Base-by-base conservation (phyloP, 495 filamentous ascomycete species). In the Penicillium tannophilum region DNA sequence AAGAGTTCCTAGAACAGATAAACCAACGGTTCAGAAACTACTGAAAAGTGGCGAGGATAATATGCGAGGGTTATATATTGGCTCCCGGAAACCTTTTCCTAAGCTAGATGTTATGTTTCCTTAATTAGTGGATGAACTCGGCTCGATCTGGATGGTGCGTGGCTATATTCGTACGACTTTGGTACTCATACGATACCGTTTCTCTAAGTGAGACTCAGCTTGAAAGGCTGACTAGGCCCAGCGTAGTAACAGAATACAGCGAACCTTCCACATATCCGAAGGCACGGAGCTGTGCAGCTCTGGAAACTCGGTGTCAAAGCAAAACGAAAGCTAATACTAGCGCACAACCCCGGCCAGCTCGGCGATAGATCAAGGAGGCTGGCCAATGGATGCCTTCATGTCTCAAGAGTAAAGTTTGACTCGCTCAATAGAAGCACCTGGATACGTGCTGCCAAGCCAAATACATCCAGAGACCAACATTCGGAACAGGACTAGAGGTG, bases 1-100 rank as follows among this genome's bases (percentile, higher is more conserved):
- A 54, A 66, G 63, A 64, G 65, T 55, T 68, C 65, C 67, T 66
- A 59, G n/a, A 28, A 62, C 24, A 26, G 14, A 58, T 51, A 39
- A 31, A 36, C 41, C 52, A 44, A 45, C 23, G 55, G 42, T 56
- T n/a, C 43, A 54, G 43, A 14, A 54, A 55, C 35, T 7, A 26
- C 33, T 12, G 12, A 17, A 19, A 48, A 33, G 16, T 17, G 35
- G 39, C 16, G 59, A 60, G 39, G 54, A 36, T 28, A 14, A 9
- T 16, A 19, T 28, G 16, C n/a, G 1, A 26, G 28, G 28, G 59
- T 65, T 65, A 65, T 65, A 65, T 47, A 23, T 54, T 17, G 54
- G 35, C 30, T 20, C 41, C 46, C 20, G 28, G 23, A 28, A 49
- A 6, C 12, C 17, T 46, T 11, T 17, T 49, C 46, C 46, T 19